phyloP scores from a whole-genome alignment of 805 yeast genomes.

The Candida ulmi region DNA sequence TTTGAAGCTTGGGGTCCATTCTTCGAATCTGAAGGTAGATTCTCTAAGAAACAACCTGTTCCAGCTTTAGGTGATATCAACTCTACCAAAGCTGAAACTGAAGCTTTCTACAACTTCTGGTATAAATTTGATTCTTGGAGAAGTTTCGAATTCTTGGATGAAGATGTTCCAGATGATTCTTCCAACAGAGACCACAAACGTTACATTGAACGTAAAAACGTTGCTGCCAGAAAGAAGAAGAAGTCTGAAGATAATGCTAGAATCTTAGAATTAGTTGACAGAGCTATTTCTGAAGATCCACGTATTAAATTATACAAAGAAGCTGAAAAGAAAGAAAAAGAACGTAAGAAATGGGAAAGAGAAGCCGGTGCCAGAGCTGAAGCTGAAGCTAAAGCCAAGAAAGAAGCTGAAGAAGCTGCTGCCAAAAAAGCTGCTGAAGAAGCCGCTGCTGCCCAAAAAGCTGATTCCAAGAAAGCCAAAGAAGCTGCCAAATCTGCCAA shows the following conservation, averaged over 20 bases:
- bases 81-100: slow-evolving; percentile 75
- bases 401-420: slow-evolving; percentile 86
- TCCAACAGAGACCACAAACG: slow-evolving; percentile 99
- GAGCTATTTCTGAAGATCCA: slow-evolving; percentile 89
- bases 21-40: slow-evolving; percentile 85
- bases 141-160: slow-evolving; percentile 95
- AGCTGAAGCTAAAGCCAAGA: slow-evolving; percentile 84
- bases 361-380: slow-evolving; percentile 97
- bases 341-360: slow-evolving; percentile 92
- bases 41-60: slow-evolving; percentile 87
- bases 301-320: slow-evolving; percentile 92
- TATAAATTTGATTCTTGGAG: slow-evolving; percentile 96
- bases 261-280: slow-evolving; percentile 76
- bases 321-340: slow-evolving; percentile 91
- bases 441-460: slow-evolving; percentile 57
- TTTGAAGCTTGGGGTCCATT: slow-evolving; percentile 90
- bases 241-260: slow-evolving; percentile 96
- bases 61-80: slow-evolving; percentile 70
- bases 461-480: slow-evolving; percentile 88
- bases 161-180: slow-evolving; percentile 98
- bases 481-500: slow-evolving; percentile 85
- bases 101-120: slow-evolving; percentile 87
- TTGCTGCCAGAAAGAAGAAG: slow-evolving; percentile 93
- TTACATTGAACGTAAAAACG: slow-evolving; percentile 94
- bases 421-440: slow-evolving; percentile 73